Evolutionary conservation across 495 filamentous ascomycete genomes (phyloP), one percentile per base, ranked within the genome.

Genomic region (Darksidea phi): DNA sequence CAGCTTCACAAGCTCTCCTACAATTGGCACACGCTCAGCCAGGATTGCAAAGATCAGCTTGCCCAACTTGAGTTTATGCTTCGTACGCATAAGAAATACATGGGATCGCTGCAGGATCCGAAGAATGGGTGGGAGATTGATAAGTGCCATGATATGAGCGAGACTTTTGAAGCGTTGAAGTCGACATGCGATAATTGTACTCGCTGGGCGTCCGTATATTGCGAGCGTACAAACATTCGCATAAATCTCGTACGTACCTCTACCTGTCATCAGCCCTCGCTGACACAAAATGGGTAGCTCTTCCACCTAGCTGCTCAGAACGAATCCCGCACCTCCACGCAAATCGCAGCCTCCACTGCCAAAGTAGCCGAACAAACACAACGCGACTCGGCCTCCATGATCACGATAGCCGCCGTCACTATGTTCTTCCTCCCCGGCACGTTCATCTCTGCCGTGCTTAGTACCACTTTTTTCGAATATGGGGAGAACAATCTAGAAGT

Each of bases 391-490:
- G 49, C 64, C 3, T 72, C 71, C 8, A 75, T 75, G 73, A 75
- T 73, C 23, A 74, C 72, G n/a, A 71, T 75, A 46, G 75, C 75
- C 5, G 69, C 67, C 1, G 66, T 77, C 1, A 75, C 75, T 2
- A 72, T 75, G 69, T 53, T 74, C 37, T 77, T 74, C 64, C 70
- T 70, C 49, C 74, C 72, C 54, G 74, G 55, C 12, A 75, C 72
- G 12, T 72, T 76, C 52, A 66, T 74, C 11, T 59, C 48, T 11
- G 62, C 56, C 6, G 59, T 65, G 7, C 26, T 64, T 10, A 64
- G 55, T 28, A 59, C 55, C 7, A 54, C 62, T 6, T 65, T 65
- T 25, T 59, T 65, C 45, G 55, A 59, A 4, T 55, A 49, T 20
- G 48, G 49, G 10, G 7, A 2, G 3, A 32, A 54, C 38, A 43